Evolutionary conservation across 2,329 filamentous ascomycete genomes (phyloP).

Genomic region (Penicillium brasilianum): DNA sequence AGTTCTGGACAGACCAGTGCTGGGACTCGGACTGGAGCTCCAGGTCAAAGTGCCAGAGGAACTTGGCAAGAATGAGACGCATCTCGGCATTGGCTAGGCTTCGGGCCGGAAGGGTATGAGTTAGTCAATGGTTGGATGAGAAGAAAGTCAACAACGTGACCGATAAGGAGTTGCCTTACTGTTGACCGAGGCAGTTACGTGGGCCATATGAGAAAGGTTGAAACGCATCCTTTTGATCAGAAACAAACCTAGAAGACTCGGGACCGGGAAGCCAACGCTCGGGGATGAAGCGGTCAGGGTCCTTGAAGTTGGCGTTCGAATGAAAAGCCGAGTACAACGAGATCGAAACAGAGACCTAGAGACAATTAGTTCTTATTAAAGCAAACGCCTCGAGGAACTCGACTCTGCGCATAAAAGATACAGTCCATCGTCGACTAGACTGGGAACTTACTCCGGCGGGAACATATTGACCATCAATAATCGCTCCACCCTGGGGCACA

Average conservation of each 20-base stretch:
- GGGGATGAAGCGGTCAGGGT: constrained; percentile 33
- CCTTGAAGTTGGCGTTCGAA: constrained; percentile 24
- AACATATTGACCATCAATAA: constrained; percentile 2
- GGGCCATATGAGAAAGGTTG: constrained; percentile 39
- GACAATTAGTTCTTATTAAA: background rate
- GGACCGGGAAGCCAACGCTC: constrained; percentile 38
- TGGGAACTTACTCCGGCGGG: background rate
- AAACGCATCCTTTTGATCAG: constrained; percentile 31
- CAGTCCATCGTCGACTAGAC: constrained; percentile 13
- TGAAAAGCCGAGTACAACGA: constrained; percentile 1
- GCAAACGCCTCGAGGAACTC: background rate
- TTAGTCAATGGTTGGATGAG: background rate
- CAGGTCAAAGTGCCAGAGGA: background rate
- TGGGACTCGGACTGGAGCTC: background rate
- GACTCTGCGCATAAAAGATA: constrained; percentile 3
- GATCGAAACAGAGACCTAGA: background rate
- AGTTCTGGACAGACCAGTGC: background rate
- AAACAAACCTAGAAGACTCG: background rate
- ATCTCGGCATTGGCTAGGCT: background rate
- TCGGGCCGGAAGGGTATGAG: background rate
- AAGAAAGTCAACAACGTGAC: background rate
- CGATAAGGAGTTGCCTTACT: constrained; percentile 17
- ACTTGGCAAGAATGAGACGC: background rate
- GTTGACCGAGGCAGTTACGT: constrained; percentile 37
- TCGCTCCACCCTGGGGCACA: background rate